These are phyloP conservation scores for Balamuthia mandrillaris DNA, from an alignment of 208 protist species.

Conservation along the genomic window DNA sequence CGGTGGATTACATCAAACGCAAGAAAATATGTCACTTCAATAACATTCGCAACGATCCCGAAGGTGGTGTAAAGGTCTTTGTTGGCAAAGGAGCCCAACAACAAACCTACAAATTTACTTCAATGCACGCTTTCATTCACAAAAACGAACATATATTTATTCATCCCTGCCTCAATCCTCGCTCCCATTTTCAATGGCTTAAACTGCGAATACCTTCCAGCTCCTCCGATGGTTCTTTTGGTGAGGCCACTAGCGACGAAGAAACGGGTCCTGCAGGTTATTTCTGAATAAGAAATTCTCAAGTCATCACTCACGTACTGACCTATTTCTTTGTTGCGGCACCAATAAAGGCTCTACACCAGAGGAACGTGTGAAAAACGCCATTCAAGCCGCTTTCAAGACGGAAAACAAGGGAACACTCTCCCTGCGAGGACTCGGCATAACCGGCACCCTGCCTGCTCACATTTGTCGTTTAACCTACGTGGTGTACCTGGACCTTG, in stretches of 20 bases:
- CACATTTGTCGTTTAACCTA: constrained; percentile 9
- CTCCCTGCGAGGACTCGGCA: background rate
- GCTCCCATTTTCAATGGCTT: constrained; percentile 1
- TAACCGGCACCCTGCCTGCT: background rate
- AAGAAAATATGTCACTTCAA: constrained; percentile 13
- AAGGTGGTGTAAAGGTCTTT: background rate
- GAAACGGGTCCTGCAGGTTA: background rate
- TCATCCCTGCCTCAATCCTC: background rate
- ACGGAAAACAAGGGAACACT: background rate
- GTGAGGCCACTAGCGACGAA: background rate
- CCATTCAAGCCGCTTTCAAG: background rate
- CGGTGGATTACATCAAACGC: constrained; percentile 13
- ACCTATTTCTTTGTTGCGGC: too few species aligned
- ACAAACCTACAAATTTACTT: background rate
- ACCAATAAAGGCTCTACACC: too few species aligned
- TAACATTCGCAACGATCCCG: constrained; percentile 8
- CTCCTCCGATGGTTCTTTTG: background rate
- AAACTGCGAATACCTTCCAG: background rate
- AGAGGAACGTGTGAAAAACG: background rate
- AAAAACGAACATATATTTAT: constrained; percentile 15
- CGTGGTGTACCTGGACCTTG: background rate
- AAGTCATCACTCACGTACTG: background rate
- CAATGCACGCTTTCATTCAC: background rate
- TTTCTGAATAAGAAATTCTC: background rate
- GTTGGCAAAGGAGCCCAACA: background rate